Base-by-base conservation (phyloP, 257 asterid genomes). In the Gentiana macrophylla region DNA sequence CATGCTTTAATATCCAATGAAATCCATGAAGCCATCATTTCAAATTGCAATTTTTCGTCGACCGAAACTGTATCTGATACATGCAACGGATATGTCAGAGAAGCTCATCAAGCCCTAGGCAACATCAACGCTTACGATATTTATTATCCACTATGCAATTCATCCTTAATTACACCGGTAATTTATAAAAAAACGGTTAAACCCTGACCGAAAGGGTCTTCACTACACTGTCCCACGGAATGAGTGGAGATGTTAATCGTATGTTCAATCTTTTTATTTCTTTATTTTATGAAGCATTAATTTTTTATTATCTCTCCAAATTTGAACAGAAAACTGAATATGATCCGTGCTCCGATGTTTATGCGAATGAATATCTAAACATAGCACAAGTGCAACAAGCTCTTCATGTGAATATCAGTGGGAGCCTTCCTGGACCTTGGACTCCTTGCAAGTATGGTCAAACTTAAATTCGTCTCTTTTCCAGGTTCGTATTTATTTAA, bases 271-370 rank as follows among this genome's bases (percentile, higher is more conserved):
- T 38, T 38, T 4, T 38, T 38, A 8, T 8, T 38, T 8, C 8
- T 38, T 4, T 38, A 38, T 38, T 38, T 38, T 8, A 12, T 10
- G 74, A 75, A 84, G 86, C 50, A 74, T 82, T 55, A 78, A 24
- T 24, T 24, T 24, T 24, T 24, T 24, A 24, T 24, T 53, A 24
- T 24, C 24, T 79, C 45, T 83, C 74, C 24, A 24, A 24, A 24
- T 24, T 24, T 1, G 45, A 38, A 24, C 5, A 56, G 61, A 9
- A 3, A 24, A 13, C 24, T 2, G 61, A 41, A 1, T 24, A 38
- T 3, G 61, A 56, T 41, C 61, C 61, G 2, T 43, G 61, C 12
- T 7, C 24, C 35, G 37, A 24, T 15, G n/a, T 8, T 3, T 41
- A 56, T 3, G 37, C 24, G 24, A 24, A 24, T 24, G 24, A 24